A percentile compares a stretch with the other conserved stretches of the same genome.
Conservation (phyloP, 495 filamentous ascomycete genomes). For the Penicillium robsamsonii region DNA sequence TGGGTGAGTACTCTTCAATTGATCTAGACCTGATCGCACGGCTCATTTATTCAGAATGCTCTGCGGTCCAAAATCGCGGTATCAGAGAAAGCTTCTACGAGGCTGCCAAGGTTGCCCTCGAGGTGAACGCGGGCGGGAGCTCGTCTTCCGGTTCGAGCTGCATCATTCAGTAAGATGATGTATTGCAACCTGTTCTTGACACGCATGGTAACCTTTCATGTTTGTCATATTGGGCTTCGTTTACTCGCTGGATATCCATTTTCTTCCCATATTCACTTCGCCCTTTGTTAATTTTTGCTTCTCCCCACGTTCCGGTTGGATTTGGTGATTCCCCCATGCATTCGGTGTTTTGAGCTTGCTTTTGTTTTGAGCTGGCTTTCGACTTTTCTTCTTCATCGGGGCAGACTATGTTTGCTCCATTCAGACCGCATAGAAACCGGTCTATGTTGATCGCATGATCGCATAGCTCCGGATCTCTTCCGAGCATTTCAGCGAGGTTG, state of each 20-base stretch:
- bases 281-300: neutral
- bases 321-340: constrained; percentile 33
- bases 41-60: constrained; percentile 71
- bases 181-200: neutral
- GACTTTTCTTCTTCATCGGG: constrained; percentile 4
- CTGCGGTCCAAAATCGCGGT: constrained; percentile 93
- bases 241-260: constrained; percentile 1
- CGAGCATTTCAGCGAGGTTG: constrained; percentile 32
- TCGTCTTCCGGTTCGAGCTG: constrained; percentile 36
- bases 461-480: constrained; percentile 23
- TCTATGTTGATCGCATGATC: constrained; percentile 13
- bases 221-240: neutral
- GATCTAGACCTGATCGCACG: neutral
- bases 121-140: constrained; percentile 62
- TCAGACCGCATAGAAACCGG: neutral
- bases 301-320: neutral
- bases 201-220: neutral
- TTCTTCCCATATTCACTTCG: neutral
- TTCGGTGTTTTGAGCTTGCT: constrained; percentile 15
- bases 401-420: constrained; percentile 1
- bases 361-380: constrained; percentile 9
- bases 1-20: constrained; percentile 52
- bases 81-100: constrained; percentile 99
- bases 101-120: constrained; percentile 91
- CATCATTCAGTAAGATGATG: constrained; percentile 33